Base-by-base conservation (phyloP, 495 filamentous ascomycete genomes). In the Elasticomyces elasticus region DNA sequence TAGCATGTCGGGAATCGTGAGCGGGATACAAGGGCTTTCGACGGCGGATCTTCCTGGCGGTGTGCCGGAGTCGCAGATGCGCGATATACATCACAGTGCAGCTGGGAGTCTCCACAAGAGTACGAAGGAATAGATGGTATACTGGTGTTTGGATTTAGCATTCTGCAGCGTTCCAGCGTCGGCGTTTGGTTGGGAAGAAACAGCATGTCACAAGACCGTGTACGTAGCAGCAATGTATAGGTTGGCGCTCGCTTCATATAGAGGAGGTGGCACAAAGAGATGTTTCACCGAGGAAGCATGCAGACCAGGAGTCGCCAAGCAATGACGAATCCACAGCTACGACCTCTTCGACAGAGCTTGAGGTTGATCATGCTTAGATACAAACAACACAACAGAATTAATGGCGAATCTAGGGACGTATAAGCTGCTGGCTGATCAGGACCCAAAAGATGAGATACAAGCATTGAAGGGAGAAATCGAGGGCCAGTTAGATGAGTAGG, bases 11-110 rank as follows among this genome's bases (percentile, higher is more conserved):
- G 52, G 58, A 17, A 30, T 48, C 15, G 53, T 52, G 19, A 52
- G 30, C 17, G 55, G 55, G 1, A 19, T 40, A 4, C 48, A 52
- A 41, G 38, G 52, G 11, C 28, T 58, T 9, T 45, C 20, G 15
- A 58, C 55, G 13, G 41, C 26, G 17, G 49, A 48, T 25, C 41
- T 58, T 7, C 49, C 55, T 4, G 55, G 28, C 20, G 49, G 49
- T n/a, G 30, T 25, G 25, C 49, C 38, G 27, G 37, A 58, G 26
- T 37, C 50, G 38, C 52, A 51, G 26, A 40, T 52, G 54, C 20
- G 20, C 6, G 15, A 7, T 27, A 45, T 17, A 22, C 42, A 45
- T 45, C 5, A 3, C 19, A 33, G 50, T 31, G 33, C 46, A 12
- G 20, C 15, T 9, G 42, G 42, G 24, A 23, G 19, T 7, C 11